Percentiles rank a stretch among this genome's conserved stretches.
These are phyloP conservation scores for Backusella psychrophila DNA, from an alignment of 192 early-diverging fungal genomes.

Conservation along the genomic window DNA sequence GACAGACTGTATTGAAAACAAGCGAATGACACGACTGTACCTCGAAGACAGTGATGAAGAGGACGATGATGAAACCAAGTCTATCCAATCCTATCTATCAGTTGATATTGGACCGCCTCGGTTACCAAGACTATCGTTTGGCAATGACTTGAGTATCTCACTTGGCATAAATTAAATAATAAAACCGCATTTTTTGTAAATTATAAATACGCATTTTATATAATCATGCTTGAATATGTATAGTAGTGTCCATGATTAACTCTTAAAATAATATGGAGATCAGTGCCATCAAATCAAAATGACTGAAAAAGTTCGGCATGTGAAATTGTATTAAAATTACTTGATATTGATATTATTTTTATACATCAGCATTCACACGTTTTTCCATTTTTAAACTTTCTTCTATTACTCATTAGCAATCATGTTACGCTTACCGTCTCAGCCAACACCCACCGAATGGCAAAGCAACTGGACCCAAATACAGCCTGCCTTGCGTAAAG, in stretches of 20 bases:
- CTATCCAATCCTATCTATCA: not conserved
- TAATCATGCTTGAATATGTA: no score
- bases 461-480: constrained; percentile 48
- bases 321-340: not conserved
- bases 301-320: not conserved
- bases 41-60: constrained; percentile 32
- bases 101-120: constrained; percentile 20
- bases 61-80: constrained; percentile 15
- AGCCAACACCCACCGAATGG: constrained; percentile 35
- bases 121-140: constrained; percentile 30
- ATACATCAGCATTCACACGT: not conserved
- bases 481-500: constrained; percentile 44
- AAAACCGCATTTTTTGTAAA: not conserved
- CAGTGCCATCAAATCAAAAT: no score
- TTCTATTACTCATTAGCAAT: constrained; percentile 1
- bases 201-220: not conserved
- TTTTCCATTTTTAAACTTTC: constrained; percentile 7
- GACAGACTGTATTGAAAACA: not conserved
- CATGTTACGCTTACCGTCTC: constrained; percentile 16
- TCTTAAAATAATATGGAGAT: no score
- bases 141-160: constrained; percentile 12
- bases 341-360: not conserved
- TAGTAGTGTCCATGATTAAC: no score
- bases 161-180: not conserved
- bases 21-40: constrained; percentile 26